phyloP scores from a whole-genome alignment of 805 yeast genomes.

The Teunomyces pallodes region DNA sequence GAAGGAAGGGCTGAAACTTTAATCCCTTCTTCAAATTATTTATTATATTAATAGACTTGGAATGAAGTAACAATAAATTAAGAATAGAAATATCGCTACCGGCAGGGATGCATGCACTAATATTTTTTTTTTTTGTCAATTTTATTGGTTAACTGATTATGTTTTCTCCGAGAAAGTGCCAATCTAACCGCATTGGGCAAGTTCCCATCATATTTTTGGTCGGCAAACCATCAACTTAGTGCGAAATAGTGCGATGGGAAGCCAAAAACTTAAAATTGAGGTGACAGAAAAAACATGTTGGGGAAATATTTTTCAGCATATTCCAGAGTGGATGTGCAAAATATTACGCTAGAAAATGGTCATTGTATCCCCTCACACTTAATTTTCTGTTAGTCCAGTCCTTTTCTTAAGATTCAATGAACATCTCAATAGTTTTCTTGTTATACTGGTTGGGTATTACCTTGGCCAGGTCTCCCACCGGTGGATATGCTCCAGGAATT shows the following conservation, averaged over 20 bases:
- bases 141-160: neutral
- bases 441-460: neutral
- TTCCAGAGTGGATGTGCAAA: neutral
- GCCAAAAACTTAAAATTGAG: neutral
- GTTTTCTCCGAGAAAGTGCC: neutral
- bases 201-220: neutral
- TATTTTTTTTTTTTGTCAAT: neutral
- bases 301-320: neutral
- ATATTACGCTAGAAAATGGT: neutral
- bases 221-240: neutral
- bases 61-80: neutral
- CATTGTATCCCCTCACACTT: neutral
- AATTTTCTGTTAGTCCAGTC: neutral
- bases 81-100: neutral
- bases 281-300: neutral
- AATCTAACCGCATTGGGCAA: neutral
- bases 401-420: neutral
- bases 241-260: neutral
- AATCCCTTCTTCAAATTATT: neutral
- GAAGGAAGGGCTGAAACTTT: no score
- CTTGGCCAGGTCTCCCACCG: conserved; percentile 19
- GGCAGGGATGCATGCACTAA: neutral
- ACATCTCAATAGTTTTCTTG: neutral
- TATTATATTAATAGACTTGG: neutral
- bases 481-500: conserved; percentile 29